Conservation (phyloP, 805 yeast species). For the Yarrowia sp. region DNA sequence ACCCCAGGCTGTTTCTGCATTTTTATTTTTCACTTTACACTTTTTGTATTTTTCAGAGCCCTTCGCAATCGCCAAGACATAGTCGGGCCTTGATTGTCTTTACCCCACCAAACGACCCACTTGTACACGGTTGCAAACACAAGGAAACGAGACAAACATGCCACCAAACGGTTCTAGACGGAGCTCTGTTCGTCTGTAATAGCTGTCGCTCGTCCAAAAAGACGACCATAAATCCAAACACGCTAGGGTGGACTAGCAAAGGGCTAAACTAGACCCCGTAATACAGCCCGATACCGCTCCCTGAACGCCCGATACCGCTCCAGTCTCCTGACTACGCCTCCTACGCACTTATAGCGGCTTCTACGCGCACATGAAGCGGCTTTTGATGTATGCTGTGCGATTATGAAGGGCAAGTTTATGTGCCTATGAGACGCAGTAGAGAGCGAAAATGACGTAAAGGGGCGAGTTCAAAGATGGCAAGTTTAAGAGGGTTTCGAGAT, state of each 20-base stretch:
- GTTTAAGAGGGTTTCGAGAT: not conserved
- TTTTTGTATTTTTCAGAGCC: not conserved
- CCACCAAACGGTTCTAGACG: slow-evolving; percentile 25
- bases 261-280: not conserved
- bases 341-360: slow-evolving; percentile 21
- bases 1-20: not conserved
- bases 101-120: slow-evolving; percentile 25
- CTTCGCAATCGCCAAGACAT: not conserved
- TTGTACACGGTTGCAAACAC: slow-evolving; percentile 8
- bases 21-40: slow-evolving; percentile 2
- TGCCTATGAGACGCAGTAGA: not conserved
- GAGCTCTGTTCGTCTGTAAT: not conserved
- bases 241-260: not conserved
- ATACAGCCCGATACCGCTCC: not conserved
- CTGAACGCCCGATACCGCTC: slow-evolving; percentile 1
- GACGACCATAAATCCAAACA: not conserved
- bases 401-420: slow-evolving; percentile 32
- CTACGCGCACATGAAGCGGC: slow-evolving; percentile 34
- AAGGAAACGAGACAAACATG: slow-evolving; percentile 4
- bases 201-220: not conserved
- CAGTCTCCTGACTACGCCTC: slow-evolving; percentile 7
- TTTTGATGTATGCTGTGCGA: slow-evolving; percentile 19
- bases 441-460: slow-evolving; percentile 8
- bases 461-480: not conserved
- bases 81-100: not conserved